These are phyloP conservation scores for Monilinia polystroma DNA, from an alignment of 2,329 filamentous ascomycete species.

Conservation along the genomic window DNA sequence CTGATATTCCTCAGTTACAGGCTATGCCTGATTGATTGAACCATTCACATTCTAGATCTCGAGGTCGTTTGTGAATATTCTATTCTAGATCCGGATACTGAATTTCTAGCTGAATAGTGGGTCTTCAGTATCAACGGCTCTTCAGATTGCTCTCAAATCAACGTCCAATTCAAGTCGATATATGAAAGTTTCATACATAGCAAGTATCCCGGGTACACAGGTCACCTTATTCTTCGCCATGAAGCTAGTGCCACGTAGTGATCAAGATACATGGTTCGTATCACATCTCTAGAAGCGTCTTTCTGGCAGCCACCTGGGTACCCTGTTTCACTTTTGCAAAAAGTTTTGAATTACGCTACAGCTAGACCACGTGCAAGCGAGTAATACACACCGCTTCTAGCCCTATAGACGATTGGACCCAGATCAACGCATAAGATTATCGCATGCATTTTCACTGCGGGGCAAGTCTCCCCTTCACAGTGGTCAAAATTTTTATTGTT, in stretches of 20 bases:
- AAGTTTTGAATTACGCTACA: background rate
- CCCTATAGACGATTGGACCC: conserved; percentile 4
- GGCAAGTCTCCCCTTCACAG: background rate
- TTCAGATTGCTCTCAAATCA: background rate
- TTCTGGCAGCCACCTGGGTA: background rate
- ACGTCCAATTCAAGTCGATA: background rate
- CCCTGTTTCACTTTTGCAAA: background rate
- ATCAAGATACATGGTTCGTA: background rate
- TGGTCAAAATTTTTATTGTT: background rate
- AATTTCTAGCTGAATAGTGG: background rate
- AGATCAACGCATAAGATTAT: conserved; percentile 14
- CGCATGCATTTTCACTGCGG: conserved; percentile 2
- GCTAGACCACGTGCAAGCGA: conserved; percentile 2
- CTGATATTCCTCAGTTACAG: background rate
- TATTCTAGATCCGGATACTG: background rate
- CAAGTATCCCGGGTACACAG: background rate
- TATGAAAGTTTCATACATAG: background rate
- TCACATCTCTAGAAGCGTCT: background rate
- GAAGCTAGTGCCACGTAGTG: conserved; percentile 5
- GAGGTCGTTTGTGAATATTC: background rate
- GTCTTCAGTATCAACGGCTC: background rate
- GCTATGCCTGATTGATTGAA: background rate
- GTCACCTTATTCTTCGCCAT: background rate
- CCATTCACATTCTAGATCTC: background rate
- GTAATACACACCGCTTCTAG: conserved; percentile 17